Conservation (phyloP, 176 grass and related monocot species). For the Thinopyrum elongatum region DNA sequence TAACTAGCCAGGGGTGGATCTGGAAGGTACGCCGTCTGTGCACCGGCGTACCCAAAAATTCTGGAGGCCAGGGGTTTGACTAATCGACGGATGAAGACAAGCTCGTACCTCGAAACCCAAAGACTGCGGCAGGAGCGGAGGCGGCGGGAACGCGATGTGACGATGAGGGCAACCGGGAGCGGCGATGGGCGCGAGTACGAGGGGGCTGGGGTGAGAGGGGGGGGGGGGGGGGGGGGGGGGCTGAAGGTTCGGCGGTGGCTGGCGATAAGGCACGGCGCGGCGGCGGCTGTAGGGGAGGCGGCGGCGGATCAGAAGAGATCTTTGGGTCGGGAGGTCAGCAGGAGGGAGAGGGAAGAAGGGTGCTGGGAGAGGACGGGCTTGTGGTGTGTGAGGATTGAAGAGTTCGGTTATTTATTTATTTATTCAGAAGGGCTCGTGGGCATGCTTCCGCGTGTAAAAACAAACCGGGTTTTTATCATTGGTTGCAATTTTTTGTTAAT, state of each 20-base stretch:
- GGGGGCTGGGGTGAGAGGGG: neutral
- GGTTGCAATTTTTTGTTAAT: no score
- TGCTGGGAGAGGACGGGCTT: neutral
- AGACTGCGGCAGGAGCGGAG: neutral
- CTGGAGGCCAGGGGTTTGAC: neutral
- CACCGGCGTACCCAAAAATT: neutral
- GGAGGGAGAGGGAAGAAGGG: neutral
- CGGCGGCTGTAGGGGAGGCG: neutral
- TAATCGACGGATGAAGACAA: neutral
- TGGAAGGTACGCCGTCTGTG: neutral
- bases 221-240: neutral
- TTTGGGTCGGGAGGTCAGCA: neutral
- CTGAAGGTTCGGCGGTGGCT: neutral
- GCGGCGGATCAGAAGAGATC: neutral
- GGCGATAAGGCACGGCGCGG: neutral
- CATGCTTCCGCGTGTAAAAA: no score
- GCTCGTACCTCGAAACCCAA: neutral
- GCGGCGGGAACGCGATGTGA: neutral
- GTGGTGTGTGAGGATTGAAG: neutral
- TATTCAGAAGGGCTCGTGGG: no score
- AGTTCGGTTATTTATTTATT: no score
- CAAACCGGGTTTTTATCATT: no score
- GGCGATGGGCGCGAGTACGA: neutral
- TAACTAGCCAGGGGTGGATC: neutral
- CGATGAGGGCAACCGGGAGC: neutral